Base-by-base conservation (phyloP, 768 basidiomycete species). In the Pleurotus tuber-regium region DNA sequence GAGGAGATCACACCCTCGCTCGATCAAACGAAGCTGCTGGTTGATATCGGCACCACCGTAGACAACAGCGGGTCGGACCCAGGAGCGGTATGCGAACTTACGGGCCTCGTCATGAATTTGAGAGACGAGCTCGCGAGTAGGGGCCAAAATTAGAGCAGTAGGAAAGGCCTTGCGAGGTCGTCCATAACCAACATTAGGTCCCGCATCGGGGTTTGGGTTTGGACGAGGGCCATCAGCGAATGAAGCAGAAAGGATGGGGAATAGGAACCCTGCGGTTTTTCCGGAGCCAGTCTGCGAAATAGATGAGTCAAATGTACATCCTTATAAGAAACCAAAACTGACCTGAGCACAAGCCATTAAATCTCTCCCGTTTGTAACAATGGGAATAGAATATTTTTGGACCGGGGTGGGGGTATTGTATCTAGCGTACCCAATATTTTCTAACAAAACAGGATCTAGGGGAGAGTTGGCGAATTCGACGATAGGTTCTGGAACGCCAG, bases 81-180 rank as follows among this genome's bases (percentile, higher is more conserved):
- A 98, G 31, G 97, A 98, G 54, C 97, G 90, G 73, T 99, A 99
- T 19, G 96, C 89, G 63, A 99, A 99, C 74, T 98, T 98, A 66
- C 95, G 87, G 23, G 97, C 96, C 70, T 99, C 97, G 2, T 98
- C 97, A 68, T 99, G 96, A 65, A 99, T 99, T 74, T 99, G 97
- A 57, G 92, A 95, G 55, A 98, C 97, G 52, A 99, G 86, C 68
- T 99, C 97, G 63, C 97, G 95, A 38, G 97, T 99, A 43, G 97
- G 97, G 4, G 97, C 97, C 55, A 99, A 82, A 60, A 99, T 92
- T 43, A 99, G 83, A n/a, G 92, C 92, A 6, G 95, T 97, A 38
- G 97, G 97, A 71, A 87, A 96, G 42, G 94, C 92, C 72, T 95
- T 96, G 73, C 93, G 87, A 51, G 75, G 61, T 55, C 89, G 84